Evolutionary conservation across 352 stramenopile species (phyloP), one percentile per base, ranked within the genome.

Genomic region (Phytophthora fragariaefolia): DNA sequence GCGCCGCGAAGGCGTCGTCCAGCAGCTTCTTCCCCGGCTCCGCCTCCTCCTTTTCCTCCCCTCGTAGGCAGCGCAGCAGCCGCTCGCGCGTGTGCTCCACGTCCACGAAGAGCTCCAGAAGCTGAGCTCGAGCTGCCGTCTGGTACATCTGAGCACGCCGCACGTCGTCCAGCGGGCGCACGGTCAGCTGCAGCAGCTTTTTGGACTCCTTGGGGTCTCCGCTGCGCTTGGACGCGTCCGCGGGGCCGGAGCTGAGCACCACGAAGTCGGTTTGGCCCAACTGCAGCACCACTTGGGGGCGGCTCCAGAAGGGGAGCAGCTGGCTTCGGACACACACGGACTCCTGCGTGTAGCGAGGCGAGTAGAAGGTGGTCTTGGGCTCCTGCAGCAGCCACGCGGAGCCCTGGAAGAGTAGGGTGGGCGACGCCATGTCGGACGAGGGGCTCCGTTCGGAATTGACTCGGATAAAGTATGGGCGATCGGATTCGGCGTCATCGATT

Each of bases 41-140:
- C 3, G 13, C 20, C 5, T 10, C 20, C 12, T 52, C 6, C 34
- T 60, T 8, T 32, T 45, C 12, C 32, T 56, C 51, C 10, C 42
- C 57, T 42, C 32, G 45, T 34, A 76, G 26, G 27, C 56, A 62
- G 24, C 30, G 53, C 34, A 68, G 49, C 23, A 84, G 34, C 17
- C 49, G 60, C 32, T 82, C 64, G 9, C 64, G 66, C 1, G 59
- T 65, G 17, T 58, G 30, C 49, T 66, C 69, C 20, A 62, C 63
- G 28, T 79, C 79, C 42, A 83, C 58, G 43, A 77, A 87, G n/a
- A 87, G 17, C 51, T 82, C 72, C 9, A 87, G 50, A 0, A 56
- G 40, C 50, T 71, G 63, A 3, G 74, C 71, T 8, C 69, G 73
- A 1, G 63, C 75, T 17, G 79, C 73, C 12, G 77, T 87, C 34